Evolutionary conservation across 257 asterid genomes (phyloP).

Genomic region (Eucommia ulmoides): DNA sequence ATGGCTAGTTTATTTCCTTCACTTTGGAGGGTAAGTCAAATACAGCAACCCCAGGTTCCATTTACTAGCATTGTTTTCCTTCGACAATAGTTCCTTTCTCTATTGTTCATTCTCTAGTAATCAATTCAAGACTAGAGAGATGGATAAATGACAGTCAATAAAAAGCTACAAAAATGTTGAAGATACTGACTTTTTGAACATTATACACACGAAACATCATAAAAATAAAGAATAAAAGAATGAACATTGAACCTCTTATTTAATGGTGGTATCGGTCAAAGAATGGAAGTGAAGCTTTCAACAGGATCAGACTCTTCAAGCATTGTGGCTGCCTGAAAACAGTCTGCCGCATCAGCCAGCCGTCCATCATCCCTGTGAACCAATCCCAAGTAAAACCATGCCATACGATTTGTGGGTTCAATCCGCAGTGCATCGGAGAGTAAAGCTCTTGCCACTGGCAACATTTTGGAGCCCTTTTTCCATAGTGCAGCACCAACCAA

Average conservation of each 20-base stretch:
- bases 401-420: conserved; percentile 75
- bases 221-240: conserved; percentile 55
- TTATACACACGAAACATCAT: not conserved
- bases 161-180: not conserved
- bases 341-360: conserved; percentile 79
- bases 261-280: conserved; percentile 19
- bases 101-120: not conserved
- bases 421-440: conserved; percentile 82
- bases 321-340: conserved; percentile 96
- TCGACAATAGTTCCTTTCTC: not conserved
- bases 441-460: conserved; percentile 71
- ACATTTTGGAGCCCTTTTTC: conserved; percentile 54
- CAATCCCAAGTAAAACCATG: conserved; percentile 81
- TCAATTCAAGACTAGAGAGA: not conserved
- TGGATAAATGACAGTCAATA: not conserved
- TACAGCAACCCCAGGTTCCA: not conserved
- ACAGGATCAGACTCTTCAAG: conserved; percentile 87
- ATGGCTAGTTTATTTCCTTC: too few species aligned
- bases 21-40: too few species aligned
- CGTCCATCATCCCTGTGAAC: conserved; percentile 86
- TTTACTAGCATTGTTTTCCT: not conserved
- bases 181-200: not conserved
- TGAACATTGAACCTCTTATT: conserved; percentile 13
- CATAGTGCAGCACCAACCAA: conserved; percentile 43
- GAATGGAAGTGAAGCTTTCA: conserved; percentile 65